Evolutionary conservation across 2,329 filamentous ascomycete genomes (phyloP).

Genomic region (Escovopsis sp.): DNA sequence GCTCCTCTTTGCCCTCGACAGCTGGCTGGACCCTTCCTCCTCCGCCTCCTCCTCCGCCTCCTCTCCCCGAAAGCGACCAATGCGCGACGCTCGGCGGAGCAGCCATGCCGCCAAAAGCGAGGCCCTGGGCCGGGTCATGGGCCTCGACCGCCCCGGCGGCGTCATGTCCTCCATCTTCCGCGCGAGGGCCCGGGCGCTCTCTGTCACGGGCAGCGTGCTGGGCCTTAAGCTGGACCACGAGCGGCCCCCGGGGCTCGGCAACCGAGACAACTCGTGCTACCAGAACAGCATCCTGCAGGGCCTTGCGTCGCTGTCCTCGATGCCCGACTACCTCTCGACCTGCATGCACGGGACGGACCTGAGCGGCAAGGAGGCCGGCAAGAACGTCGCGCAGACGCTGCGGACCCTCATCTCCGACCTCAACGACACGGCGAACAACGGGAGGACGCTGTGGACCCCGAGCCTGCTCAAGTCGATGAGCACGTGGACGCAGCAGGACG

Average conservation of each 20-base stretch:
- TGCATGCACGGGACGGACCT: constrained; percentile 20
- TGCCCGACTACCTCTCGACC: constrained; percentile 50
- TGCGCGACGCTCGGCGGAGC: constrained; percentile 20
- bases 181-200: constrained; percentile 41
- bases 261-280: constrained; percentile 92
- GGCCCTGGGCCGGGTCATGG: constrained; percentile 47
- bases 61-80: constrained; percentile 11
- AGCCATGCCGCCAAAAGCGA: constrained; percentile 48
- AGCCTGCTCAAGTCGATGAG: constrained; percentile 77
- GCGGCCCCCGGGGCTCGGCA: constrained; percentile 58
- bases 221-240: constrained; percentile 25
- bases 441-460: constrained; percentile 69
- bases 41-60: too few species aligned
- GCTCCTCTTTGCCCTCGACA: constrained; percentile 42
- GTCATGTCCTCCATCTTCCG: constrained; percentile 43
- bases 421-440: constrained; percentile 55
- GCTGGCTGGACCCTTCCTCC: constrained; percentile 33
- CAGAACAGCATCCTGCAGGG: constrained; percentile 92
- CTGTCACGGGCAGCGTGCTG: constrained; percentile 31
- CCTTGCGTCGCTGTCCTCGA: constrained; percentile 57
- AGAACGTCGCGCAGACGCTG: constrained; percentile 34
- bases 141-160: constrained; percentile 37
- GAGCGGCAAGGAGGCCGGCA: constrained; percentile 11
- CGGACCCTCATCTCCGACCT: constrained; percentile 54
- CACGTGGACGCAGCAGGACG: constrained; percentile 92